These are phyloP conservation scores for Adenanthera pavonina DNA, from an alignment of 306 rosid species.

Conservation along the genomic window DNA sequence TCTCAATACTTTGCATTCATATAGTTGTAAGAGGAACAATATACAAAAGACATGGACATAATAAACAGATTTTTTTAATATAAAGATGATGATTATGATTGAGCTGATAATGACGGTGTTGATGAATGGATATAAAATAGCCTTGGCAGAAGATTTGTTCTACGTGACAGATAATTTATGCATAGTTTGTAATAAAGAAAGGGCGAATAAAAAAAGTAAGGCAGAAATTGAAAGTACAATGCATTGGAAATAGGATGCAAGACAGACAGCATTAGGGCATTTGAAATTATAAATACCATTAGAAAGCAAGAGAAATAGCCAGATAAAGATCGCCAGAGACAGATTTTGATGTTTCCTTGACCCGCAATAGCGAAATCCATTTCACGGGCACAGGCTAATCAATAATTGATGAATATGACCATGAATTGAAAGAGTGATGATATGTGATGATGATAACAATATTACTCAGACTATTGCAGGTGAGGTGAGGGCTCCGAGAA, in stretches of 20 bases:
- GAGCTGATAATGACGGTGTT: constrained; percentile 45
- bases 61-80: constrained; percentile 30
- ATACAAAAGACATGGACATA: constrained; percentile 18
- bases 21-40: neutral
- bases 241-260: neutral
- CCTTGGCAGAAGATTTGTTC: constrained; percentile 51
- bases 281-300: constrained; percentile 12
- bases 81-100: constrained; percentile 41
- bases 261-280: neutral
- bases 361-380: neutral
- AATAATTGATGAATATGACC: neutral
- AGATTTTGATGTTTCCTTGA: neutral
- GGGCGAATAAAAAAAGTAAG: constrained; percentile 19
- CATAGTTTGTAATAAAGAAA: constrained; percentile 17
- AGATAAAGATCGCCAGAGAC: neutral
- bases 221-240: neutral
- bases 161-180: constrained; percentile 34
- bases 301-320: constrained; percentile 3
- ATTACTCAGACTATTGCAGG: neutral
- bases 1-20: constrained; percentile 49
- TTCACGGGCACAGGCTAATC: neutral
- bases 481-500: neutral
- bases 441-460: neutral
- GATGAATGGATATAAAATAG: constrained; percentile 26
- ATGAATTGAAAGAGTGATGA: neutral